Percentiles rank a stretch among this genome's conserved stretches.
These are phyloP conservation scores for Phymatotrichopsis omnivora DNA, from an alignment of 2,329 filamentous ascomycete species.

Conservation along the genomic window DNA sequence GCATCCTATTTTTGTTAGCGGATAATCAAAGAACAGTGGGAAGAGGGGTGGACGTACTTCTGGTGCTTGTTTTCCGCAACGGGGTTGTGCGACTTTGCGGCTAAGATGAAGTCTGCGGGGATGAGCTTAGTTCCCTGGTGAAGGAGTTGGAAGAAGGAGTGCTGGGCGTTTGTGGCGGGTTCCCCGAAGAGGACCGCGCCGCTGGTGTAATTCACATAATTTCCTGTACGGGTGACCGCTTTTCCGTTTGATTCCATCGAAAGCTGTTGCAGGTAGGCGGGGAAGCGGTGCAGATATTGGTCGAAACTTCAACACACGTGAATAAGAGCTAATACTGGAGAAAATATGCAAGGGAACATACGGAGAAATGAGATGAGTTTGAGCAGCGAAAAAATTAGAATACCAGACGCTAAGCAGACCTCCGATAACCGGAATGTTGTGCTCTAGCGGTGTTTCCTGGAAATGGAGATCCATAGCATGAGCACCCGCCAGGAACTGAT, in stretches of 20 bases:
- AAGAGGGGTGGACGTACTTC: conserved; percentile 43
- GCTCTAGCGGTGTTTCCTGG: conserved; percentile 73
- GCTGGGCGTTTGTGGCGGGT: conserved; percentile 96
- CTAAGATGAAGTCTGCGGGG: conserved; percentile 94
- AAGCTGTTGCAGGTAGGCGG: conserved; percentile 95
- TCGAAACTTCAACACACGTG: conserved; percentile 57
- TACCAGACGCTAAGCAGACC: conserved; percentile 97
- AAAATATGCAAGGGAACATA: conserved; percentile 41
- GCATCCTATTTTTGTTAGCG: conserved; percentile 45
- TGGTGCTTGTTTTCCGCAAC: conserved; percentile 88
- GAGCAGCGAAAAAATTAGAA: conserved; percentile 95
- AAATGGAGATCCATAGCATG: conserved; percentile 99
- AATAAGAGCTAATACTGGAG: not conserved
- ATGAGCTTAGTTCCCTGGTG: conserved; percentile 99
- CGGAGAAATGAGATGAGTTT: conserved; percentile 95
- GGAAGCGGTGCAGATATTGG: conserved; percentile 98
- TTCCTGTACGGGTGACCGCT: conserved; percentile 77
- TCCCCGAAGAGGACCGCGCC: conserved; percentile 94
- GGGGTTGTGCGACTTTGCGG: conserved; percentile 93
- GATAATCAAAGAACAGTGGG: not conserved
- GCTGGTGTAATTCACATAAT: conserved; percentile 93
- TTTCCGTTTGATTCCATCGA: conserved; percentile 99
- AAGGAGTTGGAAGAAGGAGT: conserved; percentile 99
- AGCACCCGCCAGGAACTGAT: conserved; percentile 86
- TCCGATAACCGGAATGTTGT: conserved; percentile 90